phyloP scores from a whole-genome alignment of 352 stramenopile species.

The Aphanomyces euteiches region DNA sequence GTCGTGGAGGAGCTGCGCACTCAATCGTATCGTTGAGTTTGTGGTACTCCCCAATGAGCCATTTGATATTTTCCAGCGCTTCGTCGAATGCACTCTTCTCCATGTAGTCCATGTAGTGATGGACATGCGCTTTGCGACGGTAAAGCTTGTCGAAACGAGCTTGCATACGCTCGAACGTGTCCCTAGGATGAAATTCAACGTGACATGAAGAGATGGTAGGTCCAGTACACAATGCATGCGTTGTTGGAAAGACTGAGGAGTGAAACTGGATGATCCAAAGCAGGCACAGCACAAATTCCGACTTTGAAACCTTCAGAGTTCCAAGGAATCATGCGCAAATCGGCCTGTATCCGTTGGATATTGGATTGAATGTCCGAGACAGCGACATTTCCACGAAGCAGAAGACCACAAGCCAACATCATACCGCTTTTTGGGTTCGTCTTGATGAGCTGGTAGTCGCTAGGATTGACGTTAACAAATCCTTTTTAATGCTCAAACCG shows the following conservation, averaged over 20 bases:
- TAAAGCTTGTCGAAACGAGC: constrained; percentile 80
- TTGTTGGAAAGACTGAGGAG: constrained; percentile 84
- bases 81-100: constrained; percentile 48
- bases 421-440: constrained; percentile 62
- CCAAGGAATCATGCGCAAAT: constrained; percentile 87
- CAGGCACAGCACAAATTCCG: constrained; percentile 61
- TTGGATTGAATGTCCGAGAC: constrained; percentile 87
- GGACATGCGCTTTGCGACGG: constrained; percentile 67
- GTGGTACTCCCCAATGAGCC: constrained; percentile 60
- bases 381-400: constrained; percentile 81
- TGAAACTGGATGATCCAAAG: constrained; percentile 55
- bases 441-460: constrained; percentile 73
- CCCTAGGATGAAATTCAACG: constrained; percentile 17
- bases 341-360: constrained; percentile 71
- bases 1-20: background rate
- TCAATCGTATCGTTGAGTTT: constrained; percentile 43
- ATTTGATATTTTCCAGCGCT: constrained; percentile 55
- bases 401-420: constrained; percentile 80
- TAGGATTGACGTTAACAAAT: constrained; percentile 27
- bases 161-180: constrained; percentile 75
- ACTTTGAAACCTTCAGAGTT: constrained; percentile 91
- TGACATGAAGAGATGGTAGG: too few species aligned
- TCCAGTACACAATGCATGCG: constrained; percentile 59
- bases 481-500: constrained; percentile 34
- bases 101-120: constrained; percentile 88